Evolutionary conservation across 768 basidiomycete species (phyloP).

Genomic region (Trametes meyenii): DNA sequence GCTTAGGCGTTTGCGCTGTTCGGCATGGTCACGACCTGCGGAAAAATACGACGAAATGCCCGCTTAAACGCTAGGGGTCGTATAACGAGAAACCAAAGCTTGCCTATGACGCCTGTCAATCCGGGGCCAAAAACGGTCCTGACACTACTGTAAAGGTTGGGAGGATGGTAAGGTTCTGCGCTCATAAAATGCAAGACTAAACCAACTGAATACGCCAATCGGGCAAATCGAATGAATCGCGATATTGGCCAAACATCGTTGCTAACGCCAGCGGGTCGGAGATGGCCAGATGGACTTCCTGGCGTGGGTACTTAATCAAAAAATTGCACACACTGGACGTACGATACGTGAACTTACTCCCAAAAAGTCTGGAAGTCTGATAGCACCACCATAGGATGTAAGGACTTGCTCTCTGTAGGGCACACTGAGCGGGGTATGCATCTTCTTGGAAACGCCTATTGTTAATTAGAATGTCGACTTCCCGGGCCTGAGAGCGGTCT

Average conservation of each 20-base stretch:
- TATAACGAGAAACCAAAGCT: neutral
- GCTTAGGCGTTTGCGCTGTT: slow-evolving; percentile 15
- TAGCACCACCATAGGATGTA: slow-evolving; percentile 1
- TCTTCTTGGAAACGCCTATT: slow-evolving; percentile 3
- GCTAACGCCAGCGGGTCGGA: slow-evolving; percentile 2
- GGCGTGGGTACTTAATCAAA: neutral
- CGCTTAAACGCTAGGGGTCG: neutral
- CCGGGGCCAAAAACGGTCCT: slow-evolving; percentile 11
- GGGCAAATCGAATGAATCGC: slow-evolving; percentile 1
- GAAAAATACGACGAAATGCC: no score
- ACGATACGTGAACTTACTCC: neutral
- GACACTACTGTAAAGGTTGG: neutral
- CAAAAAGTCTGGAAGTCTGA: neutral
- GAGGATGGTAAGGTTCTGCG: neutral
- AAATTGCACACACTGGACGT: neutral
- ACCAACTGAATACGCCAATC: neutral
- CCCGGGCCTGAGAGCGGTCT: neutral
- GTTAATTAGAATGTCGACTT: neutral
- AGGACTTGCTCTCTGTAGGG: slow-evolving; percentile 1
- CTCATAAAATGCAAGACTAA: neutral
- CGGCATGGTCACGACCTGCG: slow-evolving; percentile 3
- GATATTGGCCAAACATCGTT: slow-evolving; percentile 6
- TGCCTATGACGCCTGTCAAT: neutral
- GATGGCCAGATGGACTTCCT: slow-evolving; percentile 6
- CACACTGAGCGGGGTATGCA: neutral